A percentile compares a stretch with the other conserved stretches of the same genome.
Conservation (phyloP, 495 filamentous ascomycete genomes). For the Pseudotulostoma volvatum region DNA sequence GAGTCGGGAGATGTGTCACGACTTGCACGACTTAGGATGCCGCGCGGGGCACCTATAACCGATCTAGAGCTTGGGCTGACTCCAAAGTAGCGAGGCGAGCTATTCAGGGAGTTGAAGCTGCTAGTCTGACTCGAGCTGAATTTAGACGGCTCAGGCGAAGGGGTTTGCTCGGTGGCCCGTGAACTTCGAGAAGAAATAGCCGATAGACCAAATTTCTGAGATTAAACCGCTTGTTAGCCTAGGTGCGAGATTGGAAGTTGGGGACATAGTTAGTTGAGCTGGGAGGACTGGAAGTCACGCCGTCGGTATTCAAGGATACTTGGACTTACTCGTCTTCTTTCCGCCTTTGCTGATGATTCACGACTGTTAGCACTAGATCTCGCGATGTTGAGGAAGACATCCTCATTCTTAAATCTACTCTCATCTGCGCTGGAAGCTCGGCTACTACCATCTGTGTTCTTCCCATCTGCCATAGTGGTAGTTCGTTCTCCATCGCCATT, state of each 20-base stretch:
- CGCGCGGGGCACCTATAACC: conserved; percentile 25
- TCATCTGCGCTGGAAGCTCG: conserved; percentile 16
- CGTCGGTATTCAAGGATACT: not conserved
- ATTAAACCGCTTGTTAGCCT: not conserved
- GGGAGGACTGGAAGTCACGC: not conserved
- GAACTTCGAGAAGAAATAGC: conserved; percentile 3
- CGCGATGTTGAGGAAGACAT: conserved; percentile 50
- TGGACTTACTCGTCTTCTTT: conserved; percentile 34
- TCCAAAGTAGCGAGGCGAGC: conserved; percentile 24
- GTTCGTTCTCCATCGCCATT: conserved; percentile 17
- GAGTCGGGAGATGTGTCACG: conserved; percentile 32
- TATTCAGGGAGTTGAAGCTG: conserved; percentile 27
- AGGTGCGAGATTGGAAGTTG: not conserved
- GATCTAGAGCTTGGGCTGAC: conserved; percentile 27
- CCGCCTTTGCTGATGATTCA: conserved; percentile 28
- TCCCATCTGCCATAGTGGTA: conserved; percentile 12
- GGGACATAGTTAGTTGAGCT: not conserved
- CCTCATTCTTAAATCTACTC: conserved; percentile 30
- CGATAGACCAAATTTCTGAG: conserved; percentile 3
- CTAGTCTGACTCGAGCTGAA: conserved; percentile 20
- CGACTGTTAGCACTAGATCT: conserved; percentile 31
- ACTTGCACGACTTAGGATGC: conserved; percentile 20
- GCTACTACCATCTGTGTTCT: conserved; percentile 11
- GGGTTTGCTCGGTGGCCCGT: conserved; percentile 16
- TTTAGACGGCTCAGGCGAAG: conserved; percentile 19